Percentiles rank a stretch among this genome's conserved stretches.
Evolutionary conservation across 257 asterid species (phyloP).

Genomic region (Nicotiana attenuata): DNA sequence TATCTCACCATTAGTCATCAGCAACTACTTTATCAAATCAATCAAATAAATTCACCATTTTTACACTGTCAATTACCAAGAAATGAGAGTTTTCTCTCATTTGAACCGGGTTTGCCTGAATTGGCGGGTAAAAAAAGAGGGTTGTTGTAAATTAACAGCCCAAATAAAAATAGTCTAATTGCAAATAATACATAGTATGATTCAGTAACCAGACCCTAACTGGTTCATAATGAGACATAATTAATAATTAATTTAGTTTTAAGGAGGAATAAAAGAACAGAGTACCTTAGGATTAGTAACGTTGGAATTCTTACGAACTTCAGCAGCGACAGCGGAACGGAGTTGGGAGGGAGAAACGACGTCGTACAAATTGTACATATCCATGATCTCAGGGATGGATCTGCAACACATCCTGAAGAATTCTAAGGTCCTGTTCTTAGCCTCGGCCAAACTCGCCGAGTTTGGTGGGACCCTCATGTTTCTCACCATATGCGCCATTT

Average conservation of each 20-base stretch:
- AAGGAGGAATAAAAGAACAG: neutral
- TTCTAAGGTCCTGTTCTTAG: slow-evolving; percentile 66
- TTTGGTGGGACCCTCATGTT: slow-evolving; percentile 68
- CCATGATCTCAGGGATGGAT: slow-evolving; percentile 80
- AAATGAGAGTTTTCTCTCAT: neutral
- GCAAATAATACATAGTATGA: neutral
- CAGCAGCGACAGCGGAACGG: slow-evolving; percentile 61
- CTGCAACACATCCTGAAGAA: slow-evolving; percentile 85
- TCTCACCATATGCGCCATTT: slow-evolving; percentile 28
- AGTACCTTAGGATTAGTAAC: slow-evolving; percentile 68
- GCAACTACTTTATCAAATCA: neutral
- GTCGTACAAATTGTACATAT: slow-evolving; percentile 64
- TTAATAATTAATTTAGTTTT: neutral
- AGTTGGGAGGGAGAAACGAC: slow-evolving; percentile 70
- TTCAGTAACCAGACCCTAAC: neutral
- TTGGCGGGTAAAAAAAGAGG: too few relatives aligned
- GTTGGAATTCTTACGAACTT: slow-evolving; percentile 72
- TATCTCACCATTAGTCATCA: neutral
- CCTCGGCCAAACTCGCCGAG: slow-evolving; percentile 64
- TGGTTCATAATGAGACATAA: neutral
- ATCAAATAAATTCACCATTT: neutral
- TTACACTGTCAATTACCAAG: neutral
- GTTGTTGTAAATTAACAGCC: neutral
- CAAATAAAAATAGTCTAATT: too few relatives aligned
- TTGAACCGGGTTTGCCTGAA: neutral